A percentile compares a stretch with the other conserved stretches of the same genome.
These are phyloP conservation scores for Petunia hybrid DNA, from an alignment of 305 asterid genomes.

Conservation along the genomic window DNA sequence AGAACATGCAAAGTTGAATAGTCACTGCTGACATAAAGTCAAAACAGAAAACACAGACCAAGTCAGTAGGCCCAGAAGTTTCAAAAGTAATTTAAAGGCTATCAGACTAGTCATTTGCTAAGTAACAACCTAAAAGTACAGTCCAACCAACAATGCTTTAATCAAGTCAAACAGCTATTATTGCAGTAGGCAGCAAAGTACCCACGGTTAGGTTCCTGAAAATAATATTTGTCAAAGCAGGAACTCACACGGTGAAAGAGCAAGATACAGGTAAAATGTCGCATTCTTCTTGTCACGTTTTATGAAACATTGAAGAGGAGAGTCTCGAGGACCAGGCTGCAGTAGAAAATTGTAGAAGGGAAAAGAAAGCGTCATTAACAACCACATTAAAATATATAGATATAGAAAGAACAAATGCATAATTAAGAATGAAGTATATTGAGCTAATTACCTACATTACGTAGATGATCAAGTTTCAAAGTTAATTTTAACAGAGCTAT, in stretches of 20 bases:
- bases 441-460: neutral
- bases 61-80: slow-evolving; percentile 38
- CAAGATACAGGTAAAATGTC: slow-evolving; percentile 79
- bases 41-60: slow-evolving; percentile 36
- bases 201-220: neutral
- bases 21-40: slow-evolving; percentile 23
- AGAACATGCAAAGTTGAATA: slow-evolving; percentile 34
- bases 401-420: neutral
- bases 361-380: neutral
- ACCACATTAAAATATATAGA: neutral
- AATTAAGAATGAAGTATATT: neutral
- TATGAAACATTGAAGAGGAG: slow-evolving; percentile 82
- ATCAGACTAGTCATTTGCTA: neutral
- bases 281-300: slow-evolving; percentile 93
- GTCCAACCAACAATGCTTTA: slow-evolving; percentile 22
- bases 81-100: neutral
- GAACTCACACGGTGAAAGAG: slow-evolving; percentile 84
- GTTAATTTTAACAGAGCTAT: neutral
- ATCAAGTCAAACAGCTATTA: slow-evolving; percentile 27
- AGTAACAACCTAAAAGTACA: slow-evolving; percentile 24
- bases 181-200: slow-evolving; percentile 24
- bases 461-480: slow-evolving; percentile 5
- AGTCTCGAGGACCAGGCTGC: slow-evolving; percentile 94
- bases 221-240: slow-evolving; percentile 25
- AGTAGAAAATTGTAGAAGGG: slow-evolving; percentile 28